Percentiles rank a stretch among this genome's conserved stretches.
Conservation (phyloP, 106 monocot species). For the Dactylorhiza incarnata region DNA sequence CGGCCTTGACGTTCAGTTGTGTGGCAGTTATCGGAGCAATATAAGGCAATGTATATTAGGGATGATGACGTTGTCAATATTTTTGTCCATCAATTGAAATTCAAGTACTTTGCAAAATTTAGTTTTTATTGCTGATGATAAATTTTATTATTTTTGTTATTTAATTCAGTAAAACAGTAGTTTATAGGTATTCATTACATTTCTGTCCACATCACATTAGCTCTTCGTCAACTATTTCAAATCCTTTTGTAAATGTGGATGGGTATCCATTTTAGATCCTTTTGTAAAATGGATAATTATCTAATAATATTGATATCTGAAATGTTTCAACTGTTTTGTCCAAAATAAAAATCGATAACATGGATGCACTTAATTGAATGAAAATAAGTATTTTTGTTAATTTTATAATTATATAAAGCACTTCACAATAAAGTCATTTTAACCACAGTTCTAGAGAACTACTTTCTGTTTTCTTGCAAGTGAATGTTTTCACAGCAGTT, state of each 20-base stretch:
- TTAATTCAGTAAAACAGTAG: neutral
- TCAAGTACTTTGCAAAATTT: neutral
- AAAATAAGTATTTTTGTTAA: too few relatives aligned
- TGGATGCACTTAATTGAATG: too few relatives aligned
- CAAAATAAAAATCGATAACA: too few relatives aligned
- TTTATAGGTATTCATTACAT: neutral
- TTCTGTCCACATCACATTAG: neutral
- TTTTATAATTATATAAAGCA: too few relatives aligned
- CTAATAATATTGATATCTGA: too few relatives aligned
- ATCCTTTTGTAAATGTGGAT: neutral
- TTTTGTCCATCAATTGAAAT: conserved; percentile 6
- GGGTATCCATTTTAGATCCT: neutral
- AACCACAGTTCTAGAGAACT: too few relatives aligned
- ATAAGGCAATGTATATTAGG: conserved; percentile 10
- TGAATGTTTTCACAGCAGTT: too few relatives aligned
- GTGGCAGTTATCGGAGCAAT: neutral
- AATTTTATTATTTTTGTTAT: neutral
- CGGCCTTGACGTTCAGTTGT: conserved; percentile 24
- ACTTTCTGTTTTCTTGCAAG: too few relatives aligned
- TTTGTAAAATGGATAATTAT: too few relatives aligned
- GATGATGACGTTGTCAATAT: conserved; percentile 2
- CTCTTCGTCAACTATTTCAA: neutral
- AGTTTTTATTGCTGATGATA: neutral
- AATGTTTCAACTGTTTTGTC: too few relatives aligned
- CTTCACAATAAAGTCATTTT: too few relatives aligned